A percentile compares a stretch with the other conserved stretches of the same genome.
These are phyloP conservation scores for Bonia amplexicaulis DNA, from an alignment of 176 grass and related monocot species.

Conservation along the genomic window DNA sequence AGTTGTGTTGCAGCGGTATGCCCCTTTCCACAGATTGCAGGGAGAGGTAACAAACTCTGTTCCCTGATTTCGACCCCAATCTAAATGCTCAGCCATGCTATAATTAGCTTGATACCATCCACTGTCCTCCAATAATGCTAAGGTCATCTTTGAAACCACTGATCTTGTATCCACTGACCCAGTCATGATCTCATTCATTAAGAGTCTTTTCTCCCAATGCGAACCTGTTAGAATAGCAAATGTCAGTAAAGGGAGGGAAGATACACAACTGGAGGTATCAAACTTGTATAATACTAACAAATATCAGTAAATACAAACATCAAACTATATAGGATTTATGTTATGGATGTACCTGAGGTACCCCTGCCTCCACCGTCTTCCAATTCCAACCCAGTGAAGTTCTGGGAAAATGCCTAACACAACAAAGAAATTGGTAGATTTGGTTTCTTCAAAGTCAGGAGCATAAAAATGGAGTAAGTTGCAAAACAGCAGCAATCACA, in stretches of 20 bases:
- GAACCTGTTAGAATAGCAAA: constrained; percentile 52
- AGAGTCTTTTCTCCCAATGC: constrained; percentile 97
- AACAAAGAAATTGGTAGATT: constrained; percentile 15
- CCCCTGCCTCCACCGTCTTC: constrained; percentile 98
- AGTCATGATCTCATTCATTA: constrained; percentile 99
- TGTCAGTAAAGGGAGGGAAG: constrained; percentile 4
- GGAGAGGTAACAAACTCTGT: constrained; percentile 83
- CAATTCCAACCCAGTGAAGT: constrained; percentile 93
- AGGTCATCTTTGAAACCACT: constrained; percentile 97
- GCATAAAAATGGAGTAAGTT: constrained; percentile 8
- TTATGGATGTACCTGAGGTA: constrained; percentile 73
- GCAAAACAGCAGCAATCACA: background rate
- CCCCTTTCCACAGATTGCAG: constrained; percentile 89
- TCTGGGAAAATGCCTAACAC: constrained; percentile 84
- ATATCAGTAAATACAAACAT: background rate
- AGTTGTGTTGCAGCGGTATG: constrained; percentile 90
- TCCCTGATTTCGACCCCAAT: constrained; percentile 95
- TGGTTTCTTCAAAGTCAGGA: constrained; percentile 15
- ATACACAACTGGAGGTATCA: background rate
- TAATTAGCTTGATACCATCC: constrained; percentile 99
- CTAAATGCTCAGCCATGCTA: constrained; percentile 91
- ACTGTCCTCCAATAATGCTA: constrained; percentile 96
- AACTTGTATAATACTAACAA: background rate
- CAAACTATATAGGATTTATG: background rate
- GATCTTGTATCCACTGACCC: constrained; percentile 97